Evolutionary conservation across 495 filamentous ascomycete genomes (phyloP), one percentile per base, ranked within the genome.

Genomic region (Acidomyces sp.): DNA sequence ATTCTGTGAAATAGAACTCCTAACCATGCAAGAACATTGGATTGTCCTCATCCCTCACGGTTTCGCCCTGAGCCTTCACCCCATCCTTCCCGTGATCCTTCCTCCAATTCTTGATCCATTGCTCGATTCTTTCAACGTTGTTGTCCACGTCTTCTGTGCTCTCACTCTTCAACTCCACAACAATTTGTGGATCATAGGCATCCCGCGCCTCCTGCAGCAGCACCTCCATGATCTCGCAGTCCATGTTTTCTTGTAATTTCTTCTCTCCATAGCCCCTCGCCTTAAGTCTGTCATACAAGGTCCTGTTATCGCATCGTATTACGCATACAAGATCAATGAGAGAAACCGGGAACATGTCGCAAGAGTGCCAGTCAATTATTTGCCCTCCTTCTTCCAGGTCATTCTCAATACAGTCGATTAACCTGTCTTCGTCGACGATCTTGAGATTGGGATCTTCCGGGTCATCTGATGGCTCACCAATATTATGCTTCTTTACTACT

Each of bases 291-390:
- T 99, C 92, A 56, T 92, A 96, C 23, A 93, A 68, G 33, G 79
- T 62, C 22, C 70, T 78, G 19, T 80, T 78, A 37, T 85, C 75
- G 38, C 78, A 84, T 11, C 92, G 70, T 40, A 99, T 59, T 45
- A 96, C 92, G 3, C 96, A 82, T 1, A 96, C 88, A 1, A 99
- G 73, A 55, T 99, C 92, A 51, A 96, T 80, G 83, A 85, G 93
- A 54, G 79, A 78, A 57, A 80, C 75, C 17, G 92, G 88, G 57
- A 99, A 96, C 22, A 96, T 63, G 55, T 99, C 92, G 62, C 88
- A 95, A 0, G 85, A 87, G 60, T 99, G 90, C 90, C 88, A 99
- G 62, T 99, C 92, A 49, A 99, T 82, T 54, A 99, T 74, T 56
- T 75, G 81, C 12, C 92, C 92, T 44, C 92, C 92, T 19, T 71